Percentiles rank a stretch among this genome's conserved stretches.
These are phyloP conservation scores for Gastrodia elata DNA, from an alignment of 106 monocot genomes.

Conservation along the genomic window DNA sequence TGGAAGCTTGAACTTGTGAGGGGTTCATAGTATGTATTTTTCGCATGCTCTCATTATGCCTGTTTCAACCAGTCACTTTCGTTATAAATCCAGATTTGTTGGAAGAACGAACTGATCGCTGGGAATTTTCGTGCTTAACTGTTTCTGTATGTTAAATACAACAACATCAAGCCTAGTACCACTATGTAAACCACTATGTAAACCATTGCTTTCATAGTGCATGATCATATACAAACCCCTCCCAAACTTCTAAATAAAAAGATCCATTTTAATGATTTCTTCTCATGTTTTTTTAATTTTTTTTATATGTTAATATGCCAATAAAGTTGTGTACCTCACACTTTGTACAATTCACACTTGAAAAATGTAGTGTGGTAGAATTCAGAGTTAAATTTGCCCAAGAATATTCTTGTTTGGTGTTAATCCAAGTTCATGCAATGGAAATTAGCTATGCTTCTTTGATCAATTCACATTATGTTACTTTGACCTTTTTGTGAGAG, in stretches of 20 bases:
- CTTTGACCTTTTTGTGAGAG: too few species aligned
- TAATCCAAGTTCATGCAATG: background rate
- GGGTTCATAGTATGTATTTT: background rate
- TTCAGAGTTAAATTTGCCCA: background rate
- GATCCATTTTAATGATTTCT: too few species aligned
- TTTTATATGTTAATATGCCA: background rate
- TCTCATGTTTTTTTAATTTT: background rate
- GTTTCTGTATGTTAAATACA: too few species aligned
- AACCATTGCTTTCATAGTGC: too few species aligned
- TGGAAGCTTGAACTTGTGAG: background rate
- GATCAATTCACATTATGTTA: too few species aligned
- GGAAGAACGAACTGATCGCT: background rate
- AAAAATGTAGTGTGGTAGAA: background rate
- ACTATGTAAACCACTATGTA: too few species aligned
- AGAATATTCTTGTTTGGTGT: background rate
- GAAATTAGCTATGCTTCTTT: background rate
- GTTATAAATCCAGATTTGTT: background rate
- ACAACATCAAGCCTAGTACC: too few species aligned
- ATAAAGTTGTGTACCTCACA: background rate
- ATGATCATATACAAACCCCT: too few species aligned
- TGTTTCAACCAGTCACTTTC: background rate
- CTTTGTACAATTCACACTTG: background rate
- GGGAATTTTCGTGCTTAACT: too few species aligned
- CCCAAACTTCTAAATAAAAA: too few species aligned
- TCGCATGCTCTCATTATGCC: background rate